Evolutionary conservation across 2,329 filamentous ascomycete genomes (phyloP).

Genomic region (Didymella glomerata): DNA sequence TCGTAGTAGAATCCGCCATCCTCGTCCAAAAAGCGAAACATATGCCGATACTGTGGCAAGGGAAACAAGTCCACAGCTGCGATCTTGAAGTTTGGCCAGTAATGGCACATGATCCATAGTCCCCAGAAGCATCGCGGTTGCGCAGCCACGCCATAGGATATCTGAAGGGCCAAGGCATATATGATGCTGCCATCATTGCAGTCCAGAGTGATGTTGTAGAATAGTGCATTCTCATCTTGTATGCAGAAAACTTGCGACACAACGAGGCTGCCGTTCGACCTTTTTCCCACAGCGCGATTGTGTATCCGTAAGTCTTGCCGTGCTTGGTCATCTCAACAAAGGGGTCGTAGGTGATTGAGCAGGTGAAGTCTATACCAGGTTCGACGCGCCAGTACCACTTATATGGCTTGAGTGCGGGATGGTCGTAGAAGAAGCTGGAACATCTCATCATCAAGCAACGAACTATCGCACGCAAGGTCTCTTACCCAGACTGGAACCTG

Average conservation of each 20-base stretch:
- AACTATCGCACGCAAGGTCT: conserved; percentile 2
- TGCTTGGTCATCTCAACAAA: conserved; percentile 95
- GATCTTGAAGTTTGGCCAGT: conserved; percentile 98
- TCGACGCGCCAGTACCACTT: conserved; percentile 98
- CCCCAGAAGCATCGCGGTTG: conserved; percentile 75
- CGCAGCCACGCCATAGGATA: conserved; percentile 17
- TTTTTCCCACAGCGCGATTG: conserved; percentile 91
- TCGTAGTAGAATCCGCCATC: conserved; percentile 30
- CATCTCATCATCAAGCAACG: not conserved
- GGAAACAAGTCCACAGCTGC: conserved; percentile 91
- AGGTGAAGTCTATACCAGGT: conserved; percentile 97
- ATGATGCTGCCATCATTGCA: conserved; percentile 24
- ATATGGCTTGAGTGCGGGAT: conserved; percentile 78
- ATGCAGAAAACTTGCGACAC: conserved; percentile 30
- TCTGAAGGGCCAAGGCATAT: conserved; percentile 30
- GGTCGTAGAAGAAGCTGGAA: conserved; percentile 81
- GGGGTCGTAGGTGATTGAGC: conserved; percentile 94
- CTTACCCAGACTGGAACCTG: conserved; percentile 74
- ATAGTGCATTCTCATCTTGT: conserved; percentile 19
- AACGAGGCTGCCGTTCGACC: conserved; percentile 80
- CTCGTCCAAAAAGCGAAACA: conserved; percentile 79
- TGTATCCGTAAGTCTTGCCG: conserved; percentile 98
- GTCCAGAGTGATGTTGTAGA: conserved; percentile 27
- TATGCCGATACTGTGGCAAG: conserved; percentile 81
- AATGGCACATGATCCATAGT: conserved; percentile 95